Base-by-base conservation (phyloP, 1,284 basidiomycete species). In the Papiliotrema flavescens region DNA sequence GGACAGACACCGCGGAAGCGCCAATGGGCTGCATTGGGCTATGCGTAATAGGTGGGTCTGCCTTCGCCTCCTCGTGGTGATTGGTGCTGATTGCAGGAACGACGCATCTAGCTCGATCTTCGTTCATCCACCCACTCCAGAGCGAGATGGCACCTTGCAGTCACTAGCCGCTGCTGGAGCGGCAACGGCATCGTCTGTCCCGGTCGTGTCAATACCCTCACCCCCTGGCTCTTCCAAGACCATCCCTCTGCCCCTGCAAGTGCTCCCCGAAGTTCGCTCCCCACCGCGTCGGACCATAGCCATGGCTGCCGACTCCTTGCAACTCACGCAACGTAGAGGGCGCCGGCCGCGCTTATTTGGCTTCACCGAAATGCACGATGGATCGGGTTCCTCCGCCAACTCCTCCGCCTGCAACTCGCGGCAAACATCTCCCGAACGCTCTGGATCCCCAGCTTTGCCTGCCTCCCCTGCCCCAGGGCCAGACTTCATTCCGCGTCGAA, bases 291-390 rank as follows among this genome's bases (percentile, higher is more conserved):
- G 65, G 34, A 60, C 55, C 15, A 50, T 68, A 19, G 59, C 63
- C 48, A 61, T 67, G 59, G 51, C 62, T 22, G 45, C 65, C 15
- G 65, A 70, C 49, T 64, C 67, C 24, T 43, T 67, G 15, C 58
- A 59, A 36, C 20, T 70, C 17, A 54, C 62, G 36, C 54, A 55
- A 44, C 56, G 51, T 14, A 52, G 72, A 23, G 66, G 68, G 11
- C 57, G 71, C n/a, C 65, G 75, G 51, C 68, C 74, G 3, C 51
- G 66, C n/a, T 54, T 77, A 35, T 75, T 76, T 50, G 75, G 75
- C 1, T 77, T 76, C 56, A 77, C 75, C 5, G 73, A 71, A 19
- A 54, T 75, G 23, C 54, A 57, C 8, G 66, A 67, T 9, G 60
- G 61, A 37, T 53, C 50, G 6, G 49, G 49, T 15, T 62, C 60